Evolutionary conservation across 805 yeast genomes (phyloP).

Genomic region (Yamadazyma ubonensis): DNA sequence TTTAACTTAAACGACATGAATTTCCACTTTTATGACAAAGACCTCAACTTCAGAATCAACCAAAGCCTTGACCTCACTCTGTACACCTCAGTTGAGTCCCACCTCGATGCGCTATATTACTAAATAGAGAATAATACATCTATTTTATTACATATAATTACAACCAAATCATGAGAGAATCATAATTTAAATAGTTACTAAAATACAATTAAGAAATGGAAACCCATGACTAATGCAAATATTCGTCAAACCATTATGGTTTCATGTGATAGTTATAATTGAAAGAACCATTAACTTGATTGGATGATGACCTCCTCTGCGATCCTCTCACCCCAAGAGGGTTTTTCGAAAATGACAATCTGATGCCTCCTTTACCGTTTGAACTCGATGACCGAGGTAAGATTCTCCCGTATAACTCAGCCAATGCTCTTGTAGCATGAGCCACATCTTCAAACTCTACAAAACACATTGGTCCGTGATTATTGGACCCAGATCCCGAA

Average conservation of each 20-base stretch:
- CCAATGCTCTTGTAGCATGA: constrained; percentile 89
- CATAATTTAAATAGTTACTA: constrained; percentile 8
- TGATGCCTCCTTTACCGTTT: constrained; percentile 85
- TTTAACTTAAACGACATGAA: too few species aligned
- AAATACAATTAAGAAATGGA: constrained; percentile 9
- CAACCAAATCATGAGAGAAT: constrained; percentile 9
- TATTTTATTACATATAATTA: constrained; percentile 14
- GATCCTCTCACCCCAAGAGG: constrained; percentile 94
- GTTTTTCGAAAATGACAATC: constrained; percentile 91
- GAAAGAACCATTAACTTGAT: constrained; percentile 17
- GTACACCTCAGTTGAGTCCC: too few species aligned
- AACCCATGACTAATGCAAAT: constrained; percentile 9
- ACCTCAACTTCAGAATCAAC: not conserved
- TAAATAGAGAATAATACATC: constrained; percentile 11
- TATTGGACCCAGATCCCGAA: constrained; percentile 33
- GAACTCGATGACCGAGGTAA: constrained; percentile 71
- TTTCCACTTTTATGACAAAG: too few species aligned
- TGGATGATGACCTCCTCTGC: constrained; percentile 36
- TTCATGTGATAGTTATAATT: constrained; percentile 18
- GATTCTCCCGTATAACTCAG: constrained; percentile 90
- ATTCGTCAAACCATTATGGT: constrained; percentile 3
- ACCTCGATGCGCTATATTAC: too few species aligned
- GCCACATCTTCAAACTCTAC: constrained; percentile 97
- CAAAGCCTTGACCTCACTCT: too few species aligned
- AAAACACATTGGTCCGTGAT: constrained; percentile 98